Percentiles rank a stretch among this genome's conserved stretches.
phyloP scores from a whole-genome alignment of 768 basidiomycete genomes.

The Trichaptum fuscoviolaceum region DNA sequence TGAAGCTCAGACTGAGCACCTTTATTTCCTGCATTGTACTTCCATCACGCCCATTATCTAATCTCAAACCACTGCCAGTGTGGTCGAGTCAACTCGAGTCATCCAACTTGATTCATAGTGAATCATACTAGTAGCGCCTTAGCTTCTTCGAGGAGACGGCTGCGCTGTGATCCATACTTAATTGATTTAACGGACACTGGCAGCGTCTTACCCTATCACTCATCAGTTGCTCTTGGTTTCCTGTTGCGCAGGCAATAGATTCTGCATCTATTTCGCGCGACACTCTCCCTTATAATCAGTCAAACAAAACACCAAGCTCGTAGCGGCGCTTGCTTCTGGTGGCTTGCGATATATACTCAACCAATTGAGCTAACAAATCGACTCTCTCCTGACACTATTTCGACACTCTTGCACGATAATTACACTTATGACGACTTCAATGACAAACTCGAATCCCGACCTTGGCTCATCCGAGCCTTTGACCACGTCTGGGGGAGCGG shows the following conservation, averaged over 20 bases:
- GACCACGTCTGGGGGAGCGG: not conserved
- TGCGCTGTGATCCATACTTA: not conserved
- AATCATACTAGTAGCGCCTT: too few relatives aligned
- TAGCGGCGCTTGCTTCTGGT: not conserved
- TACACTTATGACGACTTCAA: not conserved
- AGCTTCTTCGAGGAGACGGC: too few relatives aligned
- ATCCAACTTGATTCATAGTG: not conserved
- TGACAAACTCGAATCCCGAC: not conserved
- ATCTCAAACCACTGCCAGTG: not conserved
- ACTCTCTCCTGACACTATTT: not conserved
- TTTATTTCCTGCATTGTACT: not conserved
- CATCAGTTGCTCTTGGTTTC: constrained; percentile 1
- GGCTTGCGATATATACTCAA: not conserved
- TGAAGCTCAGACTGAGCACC: not conserved
- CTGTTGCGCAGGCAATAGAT: not conserved
- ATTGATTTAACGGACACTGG: not conserved
- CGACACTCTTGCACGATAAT: not conserved
- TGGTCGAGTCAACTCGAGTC: not conserved
- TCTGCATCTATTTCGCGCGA: not conserved
- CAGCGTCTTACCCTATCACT: not conserved
- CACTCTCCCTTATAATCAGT: not conserved
- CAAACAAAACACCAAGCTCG: not conserved
- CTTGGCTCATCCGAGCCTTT: not conserved
- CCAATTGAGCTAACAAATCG: not conserved
- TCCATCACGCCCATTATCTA: not conserved